Evolutionary conservation across 2,329 filamentous ascomycete genomes (phyloP), one percentile per base, ranked within the genome.

Genomic region (Alternaria gansuensis): DNA sequence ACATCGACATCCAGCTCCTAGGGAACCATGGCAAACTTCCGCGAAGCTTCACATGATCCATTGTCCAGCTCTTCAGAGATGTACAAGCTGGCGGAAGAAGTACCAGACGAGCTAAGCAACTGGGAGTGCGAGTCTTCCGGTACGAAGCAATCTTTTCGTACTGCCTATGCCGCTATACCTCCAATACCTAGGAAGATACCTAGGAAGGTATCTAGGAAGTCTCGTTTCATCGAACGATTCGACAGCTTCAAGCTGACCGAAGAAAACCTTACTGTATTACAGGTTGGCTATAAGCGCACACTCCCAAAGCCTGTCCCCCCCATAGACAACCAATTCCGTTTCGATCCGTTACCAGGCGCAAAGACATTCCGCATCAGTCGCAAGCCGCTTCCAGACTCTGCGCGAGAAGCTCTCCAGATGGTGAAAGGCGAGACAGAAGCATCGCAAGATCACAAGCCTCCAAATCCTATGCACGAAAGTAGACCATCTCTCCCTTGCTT

Each of bases 381-480:
- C 23, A 50, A 50, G 48, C 48, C 48, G 14, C 48, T 50, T 10
- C 34, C 48, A 28, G 23, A 50, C 14, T 28, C 48, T 17, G 48
- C 48, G 34, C 48, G 24, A 50, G 34, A 50, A 10, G 6, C n/a
- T 5, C 4, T 39, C 11, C 33, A 37, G n/a, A 36, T 29, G 10
- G 17, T 9, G 14, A 39, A 11, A 28, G 23, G 28, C 4, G 23
- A 29, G 28, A n/a, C 26, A 9, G 24, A 17, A 17, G 3, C n/a
- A 50, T 3, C 14, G 21, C 34, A 39, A 37, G 11, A 39, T n/a
- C 14, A 34, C 21, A 24, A 11, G 23, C 48, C 24, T 10, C 9
- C 23, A 21, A 8, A 14, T 14, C 4, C 48, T 28, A 28, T 9
- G 23, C 34, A 37, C 3, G 34, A 33, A 7, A 9, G n/a, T 26